Evolutionary conservation across 2,329 filamentous ascomycete species (phyloP).

Genomic region (Sporothrix brasiliensis): DNA sequence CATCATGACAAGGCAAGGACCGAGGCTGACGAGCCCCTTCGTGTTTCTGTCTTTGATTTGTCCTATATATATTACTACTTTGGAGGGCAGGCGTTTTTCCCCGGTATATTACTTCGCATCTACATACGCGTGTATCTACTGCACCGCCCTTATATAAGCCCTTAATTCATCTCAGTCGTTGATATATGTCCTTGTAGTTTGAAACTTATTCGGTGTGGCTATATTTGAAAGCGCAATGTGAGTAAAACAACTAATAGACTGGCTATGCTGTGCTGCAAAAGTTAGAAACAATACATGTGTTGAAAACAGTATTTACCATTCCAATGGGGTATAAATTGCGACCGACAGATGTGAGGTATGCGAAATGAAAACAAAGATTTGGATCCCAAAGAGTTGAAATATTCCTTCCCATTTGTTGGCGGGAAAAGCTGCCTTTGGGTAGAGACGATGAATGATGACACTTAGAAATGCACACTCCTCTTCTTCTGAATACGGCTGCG

Average conservation of each 20-base stretch:
- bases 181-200: background rate
- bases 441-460: slow-evolving; percentile 27
- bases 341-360: background rate
- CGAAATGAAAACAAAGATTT: background rate
- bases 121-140: slow-evolving; percentile 18
- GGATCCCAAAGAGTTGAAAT: background rate
- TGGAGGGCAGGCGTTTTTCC: slow-evolving; percentile 21
- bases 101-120: slow-evolving; percentile 18
- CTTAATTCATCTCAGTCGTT: slow-evolving; percentile 7
- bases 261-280: background rate
- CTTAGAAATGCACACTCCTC: slow-evolving; percentile 42
- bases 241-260: background rate
- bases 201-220: background rate
- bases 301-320: background rate
- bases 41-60: background rate
- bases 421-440: too few species aligned
- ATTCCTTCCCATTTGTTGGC: too few species aligned
- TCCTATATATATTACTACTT: slow-evolving; percentile 10
- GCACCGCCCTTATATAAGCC: background rate
- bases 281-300: background rate
- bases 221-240: background rate
- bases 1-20: background rate
- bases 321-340: slow-evolving; percentile 19
- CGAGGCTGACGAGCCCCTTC: background rate
- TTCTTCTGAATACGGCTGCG: slow-evolving; percentile 43